phyloP scores from a whole-genome alignment of 441 rosid species.

The Jatropha podagrica region DNA sequence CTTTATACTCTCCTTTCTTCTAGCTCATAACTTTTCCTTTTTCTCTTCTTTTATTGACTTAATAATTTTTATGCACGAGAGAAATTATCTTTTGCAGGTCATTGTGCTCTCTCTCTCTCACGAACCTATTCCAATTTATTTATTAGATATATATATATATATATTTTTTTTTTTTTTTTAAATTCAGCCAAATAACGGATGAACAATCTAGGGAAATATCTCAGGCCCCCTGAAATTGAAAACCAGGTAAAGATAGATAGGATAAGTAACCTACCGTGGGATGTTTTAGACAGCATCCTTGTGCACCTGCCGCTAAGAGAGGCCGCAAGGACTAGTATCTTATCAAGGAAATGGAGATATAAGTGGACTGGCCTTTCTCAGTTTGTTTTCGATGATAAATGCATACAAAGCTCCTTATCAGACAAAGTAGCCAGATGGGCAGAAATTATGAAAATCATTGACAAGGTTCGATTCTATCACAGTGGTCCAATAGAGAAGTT shows the following conservation, averaged over 20 bases:
- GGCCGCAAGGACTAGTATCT: constrained; percentile 32
- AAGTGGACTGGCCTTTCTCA: constrained; percentile 30
- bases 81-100: constrained; percentile 10
- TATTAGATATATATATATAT: background rate
- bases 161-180: background rate
- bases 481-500: constrained; percentile 30
- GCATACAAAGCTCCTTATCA: constrained; percentile 13
- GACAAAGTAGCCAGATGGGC: constrained; percentile 17
- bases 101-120: background rate
- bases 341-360: constrained; percentile 34
- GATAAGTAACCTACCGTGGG: constrained; percentile 32
- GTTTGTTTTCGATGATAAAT: constrained; percentile 29
- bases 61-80: background rate
- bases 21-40: background rate
- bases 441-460: constrained; percentile 30
- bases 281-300: constrained; percentile 29
- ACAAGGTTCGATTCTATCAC: constrained; percentile 22
- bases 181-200: background rate
- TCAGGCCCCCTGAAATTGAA: constrained; percentile 13
- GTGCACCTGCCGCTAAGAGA: constrained; percentile 28
- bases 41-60: background rate
- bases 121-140: background rate
- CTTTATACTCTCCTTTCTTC: background rate
- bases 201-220: constrained; percentile 9
- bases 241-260: constrained; percentile 26